Evolutionary conservation across 208 protist genomes (phyloP), one percentile per base, ranked within the genome.

Genomic region (Jaenimonas drosophilae): DNA sequence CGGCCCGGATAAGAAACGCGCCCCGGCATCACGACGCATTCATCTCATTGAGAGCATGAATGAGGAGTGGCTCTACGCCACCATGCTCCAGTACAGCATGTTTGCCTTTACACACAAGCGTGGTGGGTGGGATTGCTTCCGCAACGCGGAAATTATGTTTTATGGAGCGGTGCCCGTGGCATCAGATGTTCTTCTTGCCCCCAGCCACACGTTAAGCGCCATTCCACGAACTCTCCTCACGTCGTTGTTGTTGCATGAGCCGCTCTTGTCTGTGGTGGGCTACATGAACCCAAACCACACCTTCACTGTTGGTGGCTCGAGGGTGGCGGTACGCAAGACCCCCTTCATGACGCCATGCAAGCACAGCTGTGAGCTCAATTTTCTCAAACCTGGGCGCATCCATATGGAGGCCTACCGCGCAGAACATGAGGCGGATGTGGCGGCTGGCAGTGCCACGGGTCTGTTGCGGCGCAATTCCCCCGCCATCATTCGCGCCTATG

Each of bases 101-200:
- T 42, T 42, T 16, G 37, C 37, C 6, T 16, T 16, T 6, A 42
- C 37, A 7, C 37, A 42, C 9, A 6, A 16, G 6, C 37, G 37
- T 12, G 37, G 37, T 20, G 37, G 37, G 11, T 42, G 37, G 37
- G 37, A 42, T 17, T 42, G 37, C 17, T 20, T 42, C 6, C 37
- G 37, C n/a, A 9, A 42, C 17, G 6, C 12, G 6, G 37, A 42
- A 16, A 7, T 7, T 20, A 11, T 42, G n/a, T 42, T 42, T 42
- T 19, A 42, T 16, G 37, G 37, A 7, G 37, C 37, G 11, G 37
- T 42, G 11, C 37, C 37, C 9, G 6, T 19, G 9, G 12, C 20
- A 11, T 9, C 20, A 23, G 37, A 42, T 42, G 9, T 42, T 6
- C 37, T 19, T 6, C 37, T 6, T 17, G 6, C 9, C 11, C 37